Conservation (phyloP, 176 grass and related monocot species). For the Lolium perenne region DNA sequence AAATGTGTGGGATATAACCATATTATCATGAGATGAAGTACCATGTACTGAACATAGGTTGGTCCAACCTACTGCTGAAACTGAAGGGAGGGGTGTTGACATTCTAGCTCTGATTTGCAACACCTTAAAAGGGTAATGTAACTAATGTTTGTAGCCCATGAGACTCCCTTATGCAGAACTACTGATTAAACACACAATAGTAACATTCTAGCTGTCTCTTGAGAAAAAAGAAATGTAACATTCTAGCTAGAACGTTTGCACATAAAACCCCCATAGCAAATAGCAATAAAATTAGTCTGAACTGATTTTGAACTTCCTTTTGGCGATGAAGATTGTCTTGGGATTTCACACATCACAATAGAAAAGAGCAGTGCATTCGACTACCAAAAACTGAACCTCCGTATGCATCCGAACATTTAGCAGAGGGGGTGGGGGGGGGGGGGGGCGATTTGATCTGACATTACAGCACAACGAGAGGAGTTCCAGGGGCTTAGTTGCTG, state of each 20-base stretch:
- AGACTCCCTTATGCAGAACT: background rate
- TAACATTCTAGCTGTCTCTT: background rate
- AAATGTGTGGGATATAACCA: too few relatives aligned
- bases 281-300: background rate
- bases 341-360: background rate
- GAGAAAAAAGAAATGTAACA: background rate
- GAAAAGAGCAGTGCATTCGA: background rate
- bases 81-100: background rate
- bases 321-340: background rate
- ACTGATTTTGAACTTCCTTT: background rate
- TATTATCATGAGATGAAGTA: background rate
- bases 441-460: background rate
- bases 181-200: background rate
- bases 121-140: too few relatives aligned
- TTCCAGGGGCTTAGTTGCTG: background rate
- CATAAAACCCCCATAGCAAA: background rate
- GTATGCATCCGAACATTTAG: background rate
- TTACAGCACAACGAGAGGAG: background rate
- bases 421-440: background rate
- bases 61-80: background rate
- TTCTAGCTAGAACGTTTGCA: background rate
- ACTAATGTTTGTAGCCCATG: too few relatives aligned
- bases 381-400: background rate
- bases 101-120: too few relatives aligned
- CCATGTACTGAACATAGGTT: background rate